Evolutionary conservation across 305 asterid species (phyloP), one percentile per base, ranked within the genome.

Genomic region (Nicotiana rustica): DNA sequence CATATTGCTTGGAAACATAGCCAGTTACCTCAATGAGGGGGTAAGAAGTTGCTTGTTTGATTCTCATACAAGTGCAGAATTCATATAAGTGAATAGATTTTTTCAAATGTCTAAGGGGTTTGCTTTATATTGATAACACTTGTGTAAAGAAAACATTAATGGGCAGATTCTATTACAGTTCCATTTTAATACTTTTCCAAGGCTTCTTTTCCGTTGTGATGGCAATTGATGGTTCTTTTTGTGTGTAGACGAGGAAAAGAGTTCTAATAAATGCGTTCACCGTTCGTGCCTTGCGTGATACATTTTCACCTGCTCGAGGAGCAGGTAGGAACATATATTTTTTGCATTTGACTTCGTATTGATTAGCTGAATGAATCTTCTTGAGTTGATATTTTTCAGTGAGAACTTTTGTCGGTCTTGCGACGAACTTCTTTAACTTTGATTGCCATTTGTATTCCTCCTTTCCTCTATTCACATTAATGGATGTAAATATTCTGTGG

Each of bases 301-400:
- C 98, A 44, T 96, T 95, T 82, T 91, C 98, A 82, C 99, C 98
- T 84, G 98, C 99, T 84, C 89, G 99, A 89, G 99, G 97, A 88
- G 99, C 99, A 89, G 99, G 99, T 96, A 83, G 57, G 82, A 84
- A 38, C 80, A 25, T 83, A 76, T 57, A 67, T 70, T 29, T 10
- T 84, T 77, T 67, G 75, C 12, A 18, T 67, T 80, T 62, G 59
- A 41, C 38, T 81, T 81, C 66, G 7, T 80, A 44, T 49, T 73
- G 10, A 21, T 6, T 57, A 73, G 61, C 79, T 47, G 57, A 8
- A 31, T 75, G 41, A 49, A 9, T 38, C 4, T 65, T 29, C 14
- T 4, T 38, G 25, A 66, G 84, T 85, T 84, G 18, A 79, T 82
- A 56, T 41, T 55, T 62, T 35, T 77, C 64, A 49, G 62, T 59